These are phyloP conservation scores for Manihot esculenta DNA, from an alignment of 441 rosid species.

Conservation along the genomic window DNA sequence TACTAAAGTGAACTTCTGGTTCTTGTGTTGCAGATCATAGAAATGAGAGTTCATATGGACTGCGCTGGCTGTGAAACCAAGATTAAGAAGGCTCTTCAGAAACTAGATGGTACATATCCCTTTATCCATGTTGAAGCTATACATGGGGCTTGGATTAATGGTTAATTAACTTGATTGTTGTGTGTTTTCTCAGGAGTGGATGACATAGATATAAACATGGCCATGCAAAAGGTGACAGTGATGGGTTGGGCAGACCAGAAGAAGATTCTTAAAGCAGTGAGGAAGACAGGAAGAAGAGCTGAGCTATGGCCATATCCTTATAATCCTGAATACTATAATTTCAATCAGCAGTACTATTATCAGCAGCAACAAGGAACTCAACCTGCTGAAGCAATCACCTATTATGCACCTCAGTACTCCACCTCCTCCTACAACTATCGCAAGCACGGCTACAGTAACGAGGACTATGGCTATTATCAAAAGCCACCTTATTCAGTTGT, in stretches of 20 bases:
- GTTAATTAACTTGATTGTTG: background rate
- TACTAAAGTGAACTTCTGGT: background rate
- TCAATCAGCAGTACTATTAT: slow-evolving; percentile 26
- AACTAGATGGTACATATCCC: slow-evolving; percentile 27
- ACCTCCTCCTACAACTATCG: slow-evolving; percentile 19
- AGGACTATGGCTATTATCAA: slow-evolving; percentile 45
- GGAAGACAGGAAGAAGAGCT: slow-evolving; percentile 49
- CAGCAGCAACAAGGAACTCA: slow-evolving; percentile 16
- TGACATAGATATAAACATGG: slow-evolving; percentile 53
- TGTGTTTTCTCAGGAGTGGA: slow-evolving; percentile 48
- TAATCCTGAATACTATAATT: slow-evolving; percentile 44
- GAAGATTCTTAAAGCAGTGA: slow-evolving; percentile 56
- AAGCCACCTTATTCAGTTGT: slow-evolving; percentile 38
- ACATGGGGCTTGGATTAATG: background rate
- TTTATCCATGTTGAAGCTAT: no score
- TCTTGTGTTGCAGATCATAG: slow-evolving; percentile 46
- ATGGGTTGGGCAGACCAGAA: slow-evolving; percentile 63
- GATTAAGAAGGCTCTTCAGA: slow-evolving; percentile 59
- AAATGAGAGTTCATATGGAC: slow-evolving; percentile 74
- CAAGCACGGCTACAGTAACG: slow-evolving; percentile 38
- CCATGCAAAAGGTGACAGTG: slow-evolving; percentile 68
- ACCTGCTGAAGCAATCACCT: slow-evolving; percentile 10
- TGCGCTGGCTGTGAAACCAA: slow-evolving; percentile 72
- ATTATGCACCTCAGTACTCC: slow-evolving; percentile 7
- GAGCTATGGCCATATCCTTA: slow-evolving; percentile 66